These are phyloP conservation scores for Hippophae rhamnoides DNA, from an alignment of 306 rosid genomes.

Conservation along the genomic window DNA sequence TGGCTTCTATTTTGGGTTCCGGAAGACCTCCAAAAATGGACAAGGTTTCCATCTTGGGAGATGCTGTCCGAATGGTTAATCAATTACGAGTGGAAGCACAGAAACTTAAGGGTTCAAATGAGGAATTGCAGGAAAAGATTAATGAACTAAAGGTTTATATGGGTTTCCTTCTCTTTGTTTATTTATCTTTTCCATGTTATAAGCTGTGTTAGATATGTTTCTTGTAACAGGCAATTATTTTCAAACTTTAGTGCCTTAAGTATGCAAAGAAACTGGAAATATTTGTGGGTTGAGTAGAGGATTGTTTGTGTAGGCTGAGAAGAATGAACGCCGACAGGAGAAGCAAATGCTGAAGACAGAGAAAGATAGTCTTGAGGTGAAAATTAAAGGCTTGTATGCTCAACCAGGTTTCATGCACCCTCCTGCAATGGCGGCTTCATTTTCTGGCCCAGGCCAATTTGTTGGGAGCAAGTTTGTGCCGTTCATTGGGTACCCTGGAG, in stretches of 20 bases:
- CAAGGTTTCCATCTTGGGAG: conserved; percentile 64
- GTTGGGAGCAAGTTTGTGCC: conserved; percentile 68
- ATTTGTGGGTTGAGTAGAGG: conserved; percentile 1
- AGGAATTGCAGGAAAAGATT: conserved; percentile 45
- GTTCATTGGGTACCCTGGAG: conserved; percentile 73
- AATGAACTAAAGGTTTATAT: conserved; percentile 67
- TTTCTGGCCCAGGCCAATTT: conserved; percentile 44
- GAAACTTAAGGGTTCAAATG: conserved; percentile 53
- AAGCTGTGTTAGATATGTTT: background rate
- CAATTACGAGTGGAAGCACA: conserved; percentile 58
- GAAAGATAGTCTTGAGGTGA: conserved; percentile 60
- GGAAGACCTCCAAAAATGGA: conserved; percentile 72
- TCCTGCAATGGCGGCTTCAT: conserved; percentile 32
- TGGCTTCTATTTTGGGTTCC: conserved; percentile 74
- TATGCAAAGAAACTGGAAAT: background rate
- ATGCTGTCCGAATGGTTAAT: conserved; percentile 51
- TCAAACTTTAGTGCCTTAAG: background rate
- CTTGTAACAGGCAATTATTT: background rate
- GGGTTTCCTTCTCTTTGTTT: conserved; percentile 1
- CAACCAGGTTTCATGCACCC: conserved; percentile 50
- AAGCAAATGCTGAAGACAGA: conserved; percentile 76
- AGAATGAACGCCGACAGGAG: conserved; percentile 90
- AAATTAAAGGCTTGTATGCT: conserved; percentile 34
- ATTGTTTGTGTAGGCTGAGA: conserved; percentile 55
- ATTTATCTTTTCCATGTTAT: background rate